Percentiles rank a stretch among this genome's conserved stretches.
These are phyloP conservation scores for Chaetomium strumarium DNA, from an alignment of 2,329 filamentous ascomycete species.

Conservation along the genomic window DNA sequence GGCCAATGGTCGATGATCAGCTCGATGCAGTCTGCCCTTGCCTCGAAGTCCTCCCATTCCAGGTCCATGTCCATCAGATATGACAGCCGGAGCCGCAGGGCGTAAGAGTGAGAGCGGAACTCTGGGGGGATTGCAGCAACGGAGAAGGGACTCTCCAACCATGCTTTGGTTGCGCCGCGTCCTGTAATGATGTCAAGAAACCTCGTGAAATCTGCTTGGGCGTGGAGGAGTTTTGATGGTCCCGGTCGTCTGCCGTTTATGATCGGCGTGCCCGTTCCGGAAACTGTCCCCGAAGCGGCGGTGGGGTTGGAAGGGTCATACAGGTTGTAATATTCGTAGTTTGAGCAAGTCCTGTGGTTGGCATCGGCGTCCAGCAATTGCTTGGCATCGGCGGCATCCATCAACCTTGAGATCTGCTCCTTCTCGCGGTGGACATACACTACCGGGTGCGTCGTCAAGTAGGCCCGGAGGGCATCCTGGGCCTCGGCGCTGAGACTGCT, in stretches of 20 bases:
- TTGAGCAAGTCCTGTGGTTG: constrained; percentile 58
- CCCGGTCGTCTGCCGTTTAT: constrained; percentile 39
- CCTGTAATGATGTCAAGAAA: constrained; percentile 55
- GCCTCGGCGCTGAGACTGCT: constrained; percentile 57
- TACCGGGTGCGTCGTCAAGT: constrained; percentile 59
- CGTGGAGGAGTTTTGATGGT: constrained; percentile 52
- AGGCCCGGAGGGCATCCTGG: constrained; percentile 52
- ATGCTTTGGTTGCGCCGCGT: constrained; percentile 44
- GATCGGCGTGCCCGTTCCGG: constrained; percentile 21
- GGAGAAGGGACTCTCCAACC: constrained; percentile 55
- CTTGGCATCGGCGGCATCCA: constrained; percentile 48
- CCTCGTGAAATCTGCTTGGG: constrained; percentile 53
- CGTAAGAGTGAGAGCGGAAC: constrained; percentile 53
- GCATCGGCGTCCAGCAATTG: constrained; percentile 51
- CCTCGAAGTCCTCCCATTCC: constrained; percentile 49
- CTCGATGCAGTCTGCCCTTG: constrained; percentile 54
- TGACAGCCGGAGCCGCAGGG: constrained; percentile 56
- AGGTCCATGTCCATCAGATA: constrained; percentile 48
- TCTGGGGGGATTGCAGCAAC: constrained; percentile 54
- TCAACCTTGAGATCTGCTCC: constrained; percentile 53
- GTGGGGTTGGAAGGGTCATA: constrained; percentile 38
- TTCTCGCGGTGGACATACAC: constrained; percentile 64
- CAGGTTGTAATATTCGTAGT: constrained; percentile 67
- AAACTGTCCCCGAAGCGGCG: constrained; percentile 17
- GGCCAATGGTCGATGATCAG: constrained; percentile 55